phyloP scores from a whole-genome alignment of 2,329 filamentous ascomycete genomes.

The Fusarium euwallaceae region DNA sequence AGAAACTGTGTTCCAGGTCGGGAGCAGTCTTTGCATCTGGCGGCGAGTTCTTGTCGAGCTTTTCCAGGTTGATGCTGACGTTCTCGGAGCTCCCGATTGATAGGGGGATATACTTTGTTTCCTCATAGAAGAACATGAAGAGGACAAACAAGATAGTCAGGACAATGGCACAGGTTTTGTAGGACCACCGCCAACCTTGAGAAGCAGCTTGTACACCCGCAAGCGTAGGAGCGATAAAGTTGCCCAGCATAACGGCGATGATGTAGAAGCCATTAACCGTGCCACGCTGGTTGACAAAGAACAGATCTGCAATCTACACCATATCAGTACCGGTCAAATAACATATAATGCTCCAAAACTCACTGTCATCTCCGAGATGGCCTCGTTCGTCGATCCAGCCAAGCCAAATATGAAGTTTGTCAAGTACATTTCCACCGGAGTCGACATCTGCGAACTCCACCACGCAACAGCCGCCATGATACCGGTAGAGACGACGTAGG shows the following conservation, averaged over 20 bases:
- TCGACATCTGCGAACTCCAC: conserved; percentile 13
- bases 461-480: conserved; percentile 24
- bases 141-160: conserved; percentile 30
- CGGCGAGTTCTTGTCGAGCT: background rate
- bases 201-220: conserved; percentile 31
- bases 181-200: conserved; percentile 29
- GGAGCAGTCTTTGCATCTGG: background rate
- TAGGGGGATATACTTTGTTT: conserved; percentile 42
- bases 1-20: background rate
- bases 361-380: conserved; percentile 52
- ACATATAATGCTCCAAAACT: background rate
- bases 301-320: conserved; percentile 45
- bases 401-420: conserved; percentile 46
- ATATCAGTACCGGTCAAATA: background rate
- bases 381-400: conserved; percentile 53
- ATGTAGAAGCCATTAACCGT: conserved; percentile 47
- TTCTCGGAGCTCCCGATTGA: background rate
- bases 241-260: conserved; percentile 41
- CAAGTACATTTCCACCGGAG: background rate
- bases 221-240: conserved; percentile 28
- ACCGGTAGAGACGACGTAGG: conserved; percentile 42
- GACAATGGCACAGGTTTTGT: conserved; percentile 31
- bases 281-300: conserved; percentile 46
- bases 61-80: background rate
- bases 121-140: conserved; percentile 38